Evolutionary conservation across 805 yeast species (phyloP).

Genomic region (Saccharomyces cerevisiae): DNA sequence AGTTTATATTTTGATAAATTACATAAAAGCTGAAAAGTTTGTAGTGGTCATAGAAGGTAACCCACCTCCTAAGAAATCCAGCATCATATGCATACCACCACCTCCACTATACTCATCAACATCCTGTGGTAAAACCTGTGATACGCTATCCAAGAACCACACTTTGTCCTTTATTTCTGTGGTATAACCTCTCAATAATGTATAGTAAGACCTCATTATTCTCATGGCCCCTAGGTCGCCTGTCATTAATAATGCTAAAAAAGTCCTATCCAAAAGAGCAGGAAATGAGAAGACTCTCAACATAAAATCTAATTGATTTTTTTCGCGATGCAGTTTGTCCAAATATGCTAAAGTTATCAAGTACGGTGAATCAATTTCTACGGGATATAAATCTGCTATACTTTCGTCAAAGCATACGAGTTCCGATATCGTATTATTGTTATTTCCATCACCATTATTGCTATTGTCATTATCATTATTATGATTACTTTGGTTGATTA

Average conservation of each 20-base stretch:
- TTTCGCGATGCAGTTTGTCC: slow-evolving; percentile 73
- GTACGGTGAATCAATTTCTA: slow-evolving; percentile 75
- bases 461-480: not conserved
- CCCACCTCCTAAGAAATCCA: slow-evolving; percentile 74
- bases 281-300: slow-evolving; percentile 88
- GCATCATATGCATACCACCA: slow-evolving; percentile 89
- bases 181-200: slow-evolving; percentile 70
- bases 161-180: slow-evolving; percentile 82
- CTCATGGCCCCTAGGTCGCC: slow-evolving; percentile 87
- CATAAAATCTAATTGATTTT: slow-evolving; percentile 79
- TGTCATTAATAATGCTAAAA: slow-evolving; percentile 66
- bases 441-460: slow-evolving; percentile 9
- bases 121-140: slow-evolving; percentile 82
- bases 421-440: slow-evolving; percentile 41
- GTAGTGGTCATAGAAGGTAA: slow-evolving; percentile 41
- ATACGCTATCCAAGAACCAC: slow-evolving; percentile 91
- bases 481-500: slow-evolving; percentile 11
- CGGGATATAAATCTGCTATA: slow-evolving; percentile 80
- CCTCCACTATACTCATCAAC: slow-evolving; percentile 91
- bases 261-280: slow-evolving; percentile 76
- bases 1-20: slow-evolving; percentile 2
- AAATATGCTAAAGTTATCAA: slow-evolving; percentile 76
- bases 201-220: slow-evolving; percentile 83
- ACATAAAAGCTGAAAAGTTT: slow-evolving; percentile 29
- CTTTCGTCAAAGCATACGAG: slow-evolving; percentile 79